Evolutionary conservation across 805 yeast genomes (phyloP), one percentile per base, ranked within the genome.

Genomic region (Gaillardinia entomophila): DNA sequence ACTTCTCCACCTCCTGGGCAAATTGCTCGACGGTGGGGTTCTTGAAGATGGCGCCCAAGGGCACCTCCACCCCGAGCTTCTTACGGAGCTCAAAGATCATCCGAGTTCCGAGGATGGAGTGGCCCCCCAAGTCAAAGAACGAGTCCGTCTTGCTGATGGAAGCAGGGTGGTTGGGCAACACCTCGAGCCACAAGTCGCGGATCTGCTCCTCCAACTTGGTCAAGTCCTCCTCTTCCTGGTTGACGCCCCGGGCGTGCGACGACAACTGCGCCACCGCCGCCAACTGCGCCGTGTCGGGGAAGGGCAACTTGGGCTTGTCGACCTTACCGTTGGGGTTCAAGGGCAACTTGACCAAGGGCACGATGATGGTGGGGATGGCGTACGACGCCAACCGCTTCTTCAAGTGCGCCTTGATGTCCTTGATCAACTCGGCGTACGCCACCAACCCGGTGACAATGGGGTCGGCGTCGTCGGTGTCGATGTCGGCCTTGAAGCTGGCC

Each of bases 311-410:
- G 24, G 97, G 97, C 66, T 92, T 92, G 65, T 92, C 99, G 37
- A 92, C 87, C 61, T 92, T 92, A 48, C 99, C 99, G 57, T 92
- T 92, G 38, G 99, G 99, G 62, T 92, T 92, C 60, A 92, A 70
- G 16, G 98, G 98, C 53, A 92, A 63, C 48, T 78, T 80, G 16
- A 74, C 69, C 66, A 94, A 69, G 12, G 97, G 97, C 31, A 92
- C 90, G 49, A 92, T 79, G 23, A 90, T 68, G 1, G 96, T 73
- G 28, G 99, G 99, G 29, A 92, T 81, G 12, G 98, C 96, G 56
- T 92, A 92, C 11, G 83, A 72, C 0, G 98, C 97, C 37, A 92
- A 71, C 61, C 95, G 81, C 51, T 81, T 86, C 62, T 86, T 86
- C 60, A 92, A 73, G 52, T 81, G 81, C n/a, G 71, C 70, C 52